Percentiles rank a stretch among this genome's conserved stretches.
phyloP scores from a whole-genome alignment of 2,329 filamentous ascomycete species.

The Xylariaceae sp. region DNA sequence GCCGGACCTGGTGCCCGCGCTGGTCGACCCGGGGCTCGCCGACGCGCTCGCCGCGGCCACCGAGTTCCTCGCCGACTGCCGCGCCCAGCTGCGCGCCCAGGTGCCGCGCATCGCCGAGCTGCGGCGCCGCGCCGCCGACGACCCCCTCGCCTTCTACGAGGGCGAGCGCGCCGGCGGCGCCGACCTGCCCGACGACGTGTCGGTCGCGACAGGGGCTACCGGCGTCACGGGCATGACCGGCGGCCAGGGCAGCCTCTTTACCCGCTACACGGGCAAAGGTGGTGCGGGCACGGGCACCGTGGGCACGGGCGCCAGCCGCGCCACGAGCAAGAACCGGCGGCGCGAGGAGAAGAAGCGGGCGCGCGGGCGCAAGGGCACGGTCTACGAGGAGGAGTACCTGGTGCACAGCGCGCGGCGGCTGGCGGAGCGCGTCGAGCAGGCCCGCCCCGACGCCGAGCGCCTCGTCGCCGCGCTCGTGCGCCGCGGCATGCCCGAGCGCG shows the following conservation, averaged over 20 bases:
- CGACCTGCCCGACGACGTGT: constrained; percentile 87
- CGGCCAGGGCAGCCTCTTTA: constrained; percentile 72
- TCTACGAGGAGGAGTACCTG: constrained; percentile 97
- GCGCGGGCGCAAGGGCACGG: constrained; percentile 87
- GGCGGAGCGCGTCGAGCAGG: constrained; percentile 70
- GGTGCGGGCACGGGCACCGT: constrained; percentile 55
- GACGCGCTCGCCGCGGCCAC: constrained; percentile 78
- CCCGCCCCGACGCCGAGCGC: constrained; percentile 63
- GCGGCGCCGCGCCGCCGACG: constrained; percentile 68
- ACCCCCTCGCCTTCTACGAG: constrained; percentile 85
- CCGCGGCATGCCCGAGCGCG: constrained; percentile 80
- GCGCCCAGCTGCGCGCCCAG: constrained; percentile 73
- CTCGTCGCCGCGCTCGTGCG: constrained; percentile 72
- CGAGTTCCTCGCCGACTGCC: constrained; percentile 90
- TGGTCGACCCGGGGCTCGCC: constrained; percentile 70
- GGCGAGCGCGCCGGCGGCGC: constrained; percentile 57
- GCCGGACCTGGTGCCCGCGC: constrained; percentile 53
- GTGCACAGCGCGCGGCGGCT: constrained; percentile 79
- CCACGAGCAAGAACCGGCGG: constrained; percentile 79
- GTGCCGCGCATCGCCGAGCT: constrained; percentile 80
- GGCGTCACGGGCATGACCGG: constrained; percentile 68
- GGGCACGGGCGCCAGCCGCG: constrained; percentile 65
- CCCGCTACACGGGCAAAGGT: constrained; percentile 72
- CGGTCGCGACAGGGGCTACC: constrained; percentile 73
- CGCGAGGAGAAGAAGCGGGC: constrained; percentile 94